Evolutionary conservation across 2,329 filamentous ascomycete species (phyloP), one percentile per base, ranked within the genome.

Genomic region (Apiospora aurea): DNA sequence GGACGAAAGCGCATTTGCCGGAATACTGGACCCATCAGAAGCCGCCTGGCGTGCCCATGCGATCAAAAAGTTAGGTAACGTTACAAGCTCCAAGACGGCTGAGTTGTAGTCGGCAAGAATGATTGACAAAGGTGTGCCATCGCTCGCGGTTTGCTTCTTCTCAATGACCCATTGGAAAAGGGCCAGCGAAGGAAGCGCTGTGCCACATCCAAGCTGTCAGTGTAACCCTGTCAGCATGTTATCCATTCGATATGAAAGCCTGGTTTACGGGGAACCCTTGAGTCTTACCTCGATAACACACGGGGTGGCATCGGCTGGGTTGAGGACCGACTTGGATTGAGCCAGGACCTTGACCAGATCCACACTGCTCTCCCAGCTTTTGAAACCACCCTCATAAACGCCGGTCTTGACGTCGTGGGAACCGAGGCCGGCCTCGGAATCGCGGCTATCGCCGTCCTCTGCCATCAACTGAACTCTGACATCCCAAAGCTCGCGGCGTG

Each of bases 351-450:
- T 93, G 69, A 94, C 92, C 24, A 96, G 85, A 79, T 96, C 94
- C 70, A 95, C 86, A 73, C 92, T 94, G 82, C 93, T 95, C 83
- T 96, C 94, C 94, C 94, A 96, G 77, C 92, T 95, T 84, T 96
- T 96, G 84, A 96, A 95, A 34, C 94, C 94, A 71, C 94, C 94
- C 82, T 96, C 94, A 82, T 96, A 96, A 73, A 96, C 89, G 69
- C 93, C 93, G 71, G 93, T 93, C 80, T 91, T 92, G 75, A 96
- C 91, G 81, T 96, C 94, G 74, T 93, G 90, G 74, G 88, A 86
- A 51, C 90, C 91, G 47, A 94, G 84, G 1, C 88, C 87, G 38
- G 87, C 79, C 34, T 82, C 78, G 72, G 77, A 73, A 57, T 81
- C 81, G 41, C 80, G 78, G 49, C 80, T 79, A 67, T 83, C 84